phyloP scores from a whole-genome alignment of 169 alveolate genomes.

The Blepharisma undulans region DNA sequence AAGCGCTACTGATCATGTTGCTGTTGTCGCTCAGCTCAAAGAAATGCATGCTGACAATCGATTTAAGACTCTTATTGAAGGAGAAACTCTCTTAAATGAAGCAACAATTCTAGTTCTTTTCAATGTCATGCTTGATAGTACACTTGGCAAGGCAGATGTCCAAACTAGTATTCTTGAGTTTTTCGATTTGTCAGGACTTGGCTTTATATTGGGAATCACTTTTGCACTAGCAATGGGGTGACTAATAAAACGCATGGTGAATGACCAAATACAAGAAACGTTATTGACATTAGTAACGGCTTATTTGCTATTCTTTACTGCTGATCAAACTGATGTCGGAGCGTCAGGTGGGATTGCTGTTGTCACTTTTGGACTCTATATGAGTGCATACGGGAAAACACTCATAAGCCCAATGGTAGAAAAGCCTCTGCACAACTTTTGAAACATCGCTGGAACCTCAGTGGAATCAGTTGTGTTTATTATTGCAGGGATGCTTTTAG shows the following conservation, averaged over 20 bases:
- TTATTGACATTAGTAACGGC: conserved; percentile 56
- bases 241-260: conserved; percentile 56
- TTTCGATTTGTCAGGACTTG: conserved; percentile 38
- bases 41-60: conserved; percentile 62
- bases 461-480: conserved; percentile 62
- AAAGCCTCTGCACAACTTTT: conserved; percentile 59
- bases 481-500: conserved; percentile 63
- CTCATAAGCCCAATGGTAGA: conserved; percentile 57
- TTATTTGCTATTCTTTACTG: conserved; percentile 62
- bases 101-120: conserved; percentile 68
- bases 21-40: conserved; percentile 70
- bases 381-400: conserved; percentile 68
- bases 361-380: conserved; percentile 66
- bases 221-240: conserved; percentile 27
- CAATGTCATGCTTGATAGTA: conserved; percentile 39
- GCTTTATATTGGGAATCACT: conserved; percentile 43
- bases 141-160: conserved; percentile 51
- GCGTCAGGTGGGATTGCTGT: conserved; percentile 66
- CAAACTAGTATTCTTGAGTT: conserved; percentile 50
- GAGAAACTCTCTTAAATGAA: conserved; percentile 66
- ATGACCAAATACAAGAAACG: conserved; percentile 59
- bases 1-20: conserved; percentile 77
- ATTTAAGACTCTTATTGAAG: conserved; percentile 55
- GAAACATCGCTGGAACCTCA: conserved; percentile 49
- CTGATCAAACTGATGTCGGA: conserved; percentile 47